Evolutionary conservation across 2,329 filamentous ascomycete genomes (phyloP).

Genomic region (Claviceps africana): DNA sequence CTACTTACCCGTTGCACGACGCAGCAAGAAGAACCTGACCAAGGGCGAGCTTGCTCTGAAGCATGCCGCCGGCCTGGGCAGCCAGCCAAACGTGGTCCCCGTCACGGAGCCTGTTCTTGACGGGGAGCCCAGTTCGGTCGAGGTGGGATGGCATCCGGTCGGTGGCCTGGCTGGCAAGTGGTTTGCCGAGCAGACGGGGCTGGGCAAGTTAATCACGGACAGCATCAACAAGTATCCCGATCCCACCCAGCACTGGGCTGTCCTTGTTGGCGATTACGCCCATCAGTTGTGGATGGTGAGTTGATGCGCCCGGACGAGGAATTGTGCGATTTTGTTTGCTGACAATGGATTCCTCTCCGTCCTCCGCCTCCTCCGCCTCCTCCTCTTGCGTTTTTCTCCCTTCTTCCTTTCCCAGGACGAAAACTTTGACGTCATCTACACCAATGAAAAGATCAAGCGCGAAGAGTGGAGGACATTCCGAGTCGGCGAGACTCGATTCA

Average conservation of each 20-base stretch:
- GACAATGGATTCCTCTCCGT: background rate
- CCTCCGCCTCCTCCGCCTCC: too few species aligned
- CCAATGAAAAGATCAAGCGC: conserved; percentile 31
- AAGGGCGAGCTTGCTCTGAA: conserved; percentile 23
- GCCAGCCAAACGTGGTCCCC: conserved; percentile 19
- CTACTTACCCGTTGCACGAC: background rate
- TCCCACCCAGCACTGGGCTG: conserved; percentile 47
- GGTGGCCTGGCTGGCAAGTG: conserved; percentile 41
- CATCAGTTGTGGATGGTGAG: conserved; percentile 47
- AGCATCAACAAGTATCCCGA: conserved; percentile 41
- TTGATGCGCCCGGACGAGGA: background rate
- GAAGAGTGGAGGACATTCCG: conserved; percentile 36
- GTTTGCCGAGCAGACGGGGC: conserved; percentile 40
- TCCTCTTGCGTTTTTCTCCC: background rate
- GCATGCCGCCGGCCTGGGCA: conserved; percentile 20
- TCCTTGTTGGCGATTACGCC: conserved; percentile 39
- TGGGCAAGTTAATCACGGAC: conserved; percentile 42
- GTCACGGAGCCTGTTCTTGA: conserved; percentile 15
- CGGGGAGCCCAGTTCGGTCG: conserved; percentile 24
- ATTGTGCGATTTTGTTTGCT: background rate
- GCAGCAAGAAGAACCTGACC: conserved; percentile 18
- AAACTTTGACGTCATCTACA: conserved; percentile 41
- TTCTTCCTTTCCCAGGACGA: conserved; percentile 25
- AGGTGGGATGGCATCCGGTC: conserved; percentile 46
- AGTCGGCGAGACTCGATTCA: conserved; percentile 39